Base-by-base conservation (phyloP, 2,329 filamentous ascomycete genomes). In the Pseudocercospora fijiensis region DNA sequence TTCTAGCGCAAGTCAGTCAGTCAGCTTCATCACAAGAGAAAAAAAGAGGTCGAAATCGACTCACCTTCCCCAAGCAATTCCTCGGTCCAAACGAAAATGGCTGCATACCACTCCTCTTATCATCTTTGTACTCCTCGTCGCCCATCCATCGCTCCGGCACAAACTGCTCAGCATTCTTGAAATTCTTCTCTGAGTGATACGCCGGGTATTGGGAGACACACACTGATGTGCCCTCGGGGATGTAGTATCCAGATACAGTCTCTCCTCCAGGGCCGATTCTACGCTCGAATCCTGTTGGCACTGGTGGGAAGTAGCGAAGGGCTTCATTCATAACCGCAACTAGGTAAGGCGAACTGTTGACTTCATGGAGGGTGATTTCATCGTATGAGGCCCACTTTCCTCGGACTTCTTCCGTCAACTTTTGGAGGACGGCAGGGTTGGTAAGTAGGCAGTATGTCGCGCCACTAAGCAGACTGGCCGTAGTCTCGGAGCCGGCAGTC, bases 401-500 rank as follows among this genome's bases (percentile, higher is more conserved):
- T 3, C 80, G 76, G 4, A 84, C 72, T 64, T 84, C 82, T 0
- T 72, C 65, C 2, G 71, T 73, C 2, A 85, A 72, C 30, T 74
- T 78, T 1, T 70, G 64, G 56, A 81, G 67, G 0, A 74, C 71
- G 1, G 74, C 67, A 0, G 76, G 77, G 60, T 81, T 73, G 3
- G 72, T 75, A 2, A 81, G 69, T 8, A 84, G 72, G 4, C 80
- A 70, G 63, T 76, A 84, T 9, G 74, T 73, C 13, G 65, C 75
- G 68, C 67, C 80, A 70, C 65, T 76, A 16, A 84, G 73, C 2
- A 80, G 72, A 0, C 81, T 83, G 0, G 82, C 80, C 0, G 82
- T 83, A 4, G 83, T 85, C 68, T 85, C 83, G 2, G 79, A 81
- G 4, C 83, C 82, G 5, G 81, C 82, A 13, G 81, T 72, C 28